These are phyloP conservation scores for Cutaneotrichosporon cyanovorans DNA, from an alignment of 1,284 basidiomycete genomes.

Conservation along the genomic window DNA sequence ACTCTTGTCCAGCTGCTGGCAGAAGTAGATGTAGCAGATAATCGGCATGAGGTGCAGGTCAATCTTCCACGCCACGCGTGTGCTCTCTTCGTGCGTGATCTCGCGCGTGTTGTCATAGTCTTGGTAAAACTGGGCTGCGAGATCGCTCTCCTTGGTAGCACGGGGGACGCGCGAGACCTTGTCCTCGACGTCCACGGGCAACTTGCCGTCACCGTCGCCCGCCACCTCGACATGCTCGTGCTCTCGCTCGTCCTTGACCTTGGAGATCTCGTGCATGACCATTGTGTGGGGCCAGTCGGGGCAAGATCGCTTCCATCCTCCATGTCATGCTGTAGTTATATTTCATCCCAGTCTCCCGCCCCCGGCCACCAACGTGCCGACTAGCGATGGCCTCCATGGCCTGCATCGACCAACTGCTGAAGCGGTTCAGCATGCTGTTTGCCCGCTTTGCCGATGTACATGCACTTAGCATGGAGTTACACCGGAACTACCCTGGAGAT, in stretches of 20 bases:
- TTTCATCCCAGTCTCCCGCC: too few species aligned
- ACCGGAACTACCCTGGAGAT: too few species aligned
- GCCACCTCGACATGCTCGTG: not conserved
- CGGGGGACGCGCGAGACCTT: not conserved
- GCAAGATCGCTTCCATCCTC: too few species aligned
- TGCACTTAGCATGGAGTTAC: too few species aligned
- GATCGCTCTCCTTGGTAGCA: not conserved
- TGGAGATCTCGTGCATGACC: too few species aligned
- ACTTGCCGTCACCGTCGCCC: not conserved
- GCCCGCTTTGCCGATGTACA: too few species aligned
- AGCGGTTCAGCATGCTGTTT: too few species aligned
- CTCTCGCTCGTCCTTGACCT: not conserved
- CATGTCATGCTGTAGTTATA: too few species aligned
- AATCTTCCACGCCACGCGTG: conserved; percentile 9
- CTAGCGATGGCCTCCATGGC: too few species aligned
- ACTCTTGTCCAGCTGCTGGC: conserved; percentile 32
- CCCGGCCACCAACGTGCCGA: too few species aligned
- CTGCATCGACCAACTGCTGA: too few species aligned
- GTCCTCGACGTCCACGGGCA: not conserved
- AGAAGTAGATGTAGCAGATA: conserved; percentile 19
- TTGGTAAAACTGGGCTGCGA: conserved; percentile 2
- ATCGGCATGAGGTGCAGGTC: conserved; percentile 20
- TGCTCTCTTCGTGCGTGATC: conserved; percentile 16
- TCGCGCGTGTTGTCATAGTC: conserved; percentile 6
- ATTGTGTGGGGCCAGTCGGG: too few species aligned